Percentiles rank a stretch among this genome's conserved stretches.
Evolutionary conservation across 192 early-diverging fungal genomes (phyloP).

Genomic region (Piromyces finnis): DNA sequence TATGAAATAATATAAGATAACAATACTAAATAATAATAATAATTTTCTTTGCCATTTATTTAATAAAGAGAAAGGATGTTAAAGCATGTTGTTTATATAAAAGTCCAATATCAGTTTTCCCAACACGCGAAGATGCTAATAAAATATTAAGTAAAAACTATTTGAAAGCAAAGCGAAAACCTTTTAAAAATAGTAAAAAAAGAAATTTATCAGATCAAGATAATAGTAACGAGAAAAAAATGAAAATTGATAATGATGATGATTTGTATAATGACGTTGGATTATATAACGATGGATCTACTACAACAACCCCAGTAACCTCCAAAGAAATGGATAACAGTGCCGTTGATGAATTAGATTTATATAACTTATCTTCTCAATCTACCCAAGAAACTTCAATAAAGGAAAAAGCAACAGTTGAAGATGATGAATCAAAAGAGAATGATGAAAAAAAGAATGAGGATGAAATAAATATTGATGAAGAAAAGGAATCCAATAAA

Average conservation of each 20-base stretch:
- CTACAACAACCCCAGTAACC: background rate
- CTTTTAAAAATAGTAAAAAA: background rate
- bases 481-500: background rate
- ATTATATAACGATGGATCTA: background rate
- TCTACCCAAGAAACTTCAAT: background rate
- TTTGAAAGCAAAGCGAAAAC: background rate
- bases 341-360: conserved; percentile 17
- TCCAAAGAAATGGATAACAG: conserved; percentile 26
- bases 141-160: background rate
- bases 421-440: conserved; percentile 16
- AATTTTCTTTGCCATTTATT: too few species aligned
- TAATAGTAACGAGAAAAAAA: background rate
- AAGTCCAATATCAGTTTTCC: background rate
- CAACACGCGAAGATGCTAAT: background rate
- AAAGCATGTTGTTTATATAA: background rate
- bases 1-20: too few species aligned
- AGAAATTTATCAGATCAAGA: background rate
- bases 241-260: background rate
- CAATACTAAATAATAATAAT: too few species aligned
- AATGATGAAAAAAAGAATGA: conserved; percentile 7
- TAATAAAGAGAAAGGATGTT: background rate
- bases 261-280: background rate
- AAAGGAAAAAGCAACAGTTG: conserved; percentile 2
- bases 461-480: conserved; percentile 7
- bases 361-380: too few species aligned